These are phyloP conservation scores for Calonectria multiphialidica DNA, from an alignment of 2,329 filamentous ascomycete genomes.

Conservation along the genomic window DNA sequence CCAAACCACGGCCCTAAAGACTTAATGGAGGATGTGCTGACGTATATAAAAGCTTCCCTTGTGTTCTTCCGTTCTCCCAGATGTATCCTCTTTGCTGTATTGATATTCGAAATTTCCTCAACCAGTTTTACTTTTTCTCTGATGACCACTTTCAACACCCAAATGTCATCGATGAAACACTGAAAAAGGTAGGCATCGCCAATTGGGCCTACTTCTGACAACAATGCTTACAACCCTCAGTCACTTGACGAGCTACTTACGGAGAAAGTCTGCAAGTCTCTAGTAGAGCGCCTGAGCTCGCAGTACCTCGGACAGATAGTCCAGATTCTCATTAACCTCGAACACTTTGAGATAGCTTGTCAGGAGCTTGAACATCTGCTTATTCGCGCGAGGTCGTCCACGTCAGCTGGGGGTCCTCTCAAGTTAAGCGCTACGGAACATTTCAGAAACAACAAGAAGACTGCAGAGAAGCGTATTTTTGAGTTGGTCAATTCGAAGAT, in stretches of 20 bases:
- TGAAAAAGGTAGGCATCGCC: conserved; percentile 72
- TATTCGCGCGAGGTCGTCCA: conserved; percentile 85
- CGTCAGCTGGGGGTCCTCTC: conserved; percentile 83
- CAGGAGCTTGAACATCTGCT: conserved; percentile 89
- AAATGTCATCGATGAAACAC: conserved; percentile 88
- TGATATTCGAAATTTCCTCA: conserved; percentile 96
- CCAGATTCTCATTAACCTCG: conserved; percentile 96
- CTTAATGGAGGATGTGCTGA: conserved; percentile 16
- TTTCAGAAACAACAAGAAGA: conserved; percentile 93
- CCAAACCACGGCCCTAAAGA: neutral
- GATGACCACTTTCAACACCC: conserved; percentile 96
- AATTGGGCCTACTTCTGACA: too few species aligned
- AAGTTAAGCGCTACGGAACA: conserved; percentile 85
- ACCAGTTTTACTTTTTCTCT: conserved; percentile 98
- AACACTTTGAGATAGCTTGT: conserved; percentile 96
- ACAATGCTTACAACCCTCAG: conserved; percentile 56
- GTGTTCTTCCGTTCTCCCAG: conserved; percentile 96
- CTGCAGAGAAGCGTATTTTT: conserved; percentile 96
- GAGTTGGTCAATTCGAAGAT: conserved; percentile 99
- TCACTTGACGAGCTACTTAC: conserved; percentile 95
- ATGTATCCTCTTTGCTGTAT: conserved; percentile 99
- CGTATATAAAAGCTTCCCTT: conserved; percentile 77
- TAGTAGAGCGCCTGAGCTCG: conserved; percentile 88
- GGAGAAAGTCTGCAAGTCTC: conserved; percentile 88
- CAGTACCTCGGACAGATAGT: conserved; percentile 98